phyloP scores from a whole-genome alignment of 495 filamentous ascomycete genomes.

The Penicillium antarcticum region DNA sequence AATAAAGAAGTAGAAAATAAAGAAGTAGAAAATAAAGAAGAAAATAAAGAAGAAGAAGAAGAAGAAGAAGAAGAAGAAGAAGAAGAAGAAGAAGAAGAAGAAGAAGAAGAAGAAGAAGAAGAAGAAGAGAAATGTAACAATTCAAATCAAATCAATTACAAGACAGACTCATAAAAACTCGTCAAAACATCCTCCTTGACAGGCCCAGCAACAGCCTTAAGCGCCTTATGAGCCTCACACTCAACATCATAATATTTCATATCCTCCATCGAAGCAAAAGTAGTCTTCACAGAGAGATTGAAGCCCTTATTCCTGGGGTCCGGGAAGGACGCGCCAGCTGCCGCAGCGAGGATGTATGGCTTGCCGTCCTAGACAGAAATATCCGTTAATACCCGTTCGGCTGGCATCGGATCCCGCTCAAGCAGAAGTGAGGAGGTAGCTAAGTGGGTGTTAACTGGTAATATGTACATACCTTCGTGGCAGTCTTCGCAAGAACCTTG shows the following conservation, averaged over 20 bases:
- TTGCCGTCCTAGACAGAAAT: constrained; percentile 52
- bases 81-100: too few species aligned
- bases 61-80: too few species aligned
- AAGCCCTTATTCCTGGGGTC: constrained; percentile 62
- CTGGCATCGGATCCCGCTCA: background rate
- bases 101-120: too few species aligned
- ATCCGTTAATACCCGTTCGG: constrained; percentile 3
- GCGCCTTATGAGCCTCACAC: constrained; percentile 57
- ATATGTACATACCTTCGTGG: constrained; percentile 40
- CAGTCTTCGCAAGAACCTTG: constrained; percentile 46
- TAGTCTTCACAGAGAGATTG: constrained; percentile 56
- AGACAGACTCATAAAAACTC: constrained; percentile 45
- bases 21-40: too few species aligned
- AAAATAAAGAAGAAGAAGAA: too few species aligned
- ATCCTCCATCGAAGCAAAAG: constrained; percentile 61
- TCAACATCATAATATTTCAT: constrained; percentile 68
- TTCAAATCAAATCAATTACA: constrained; percentile 17
- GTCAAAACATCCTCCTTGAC: constrained; percentile 45
- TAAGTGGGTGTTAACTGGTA: too few species aligned
- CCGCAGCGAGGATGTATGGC: constrained; percentile 57
- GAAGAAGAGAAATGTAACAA: background rate
- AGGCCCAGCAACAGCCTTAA: constrained; percentile 49
- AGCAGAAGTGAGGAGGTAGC: background rate
- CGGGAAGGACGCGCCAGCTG: constrained; percentile 40
- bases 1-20: too few species aligned